Percentiles rank a stretch among this genome's conserved stretches.
These are phyloP conservation scores for Monosporozyma unispora DNA, from an alignment of 805 yeast genomes.

Conservation along the genomic window DNA sequence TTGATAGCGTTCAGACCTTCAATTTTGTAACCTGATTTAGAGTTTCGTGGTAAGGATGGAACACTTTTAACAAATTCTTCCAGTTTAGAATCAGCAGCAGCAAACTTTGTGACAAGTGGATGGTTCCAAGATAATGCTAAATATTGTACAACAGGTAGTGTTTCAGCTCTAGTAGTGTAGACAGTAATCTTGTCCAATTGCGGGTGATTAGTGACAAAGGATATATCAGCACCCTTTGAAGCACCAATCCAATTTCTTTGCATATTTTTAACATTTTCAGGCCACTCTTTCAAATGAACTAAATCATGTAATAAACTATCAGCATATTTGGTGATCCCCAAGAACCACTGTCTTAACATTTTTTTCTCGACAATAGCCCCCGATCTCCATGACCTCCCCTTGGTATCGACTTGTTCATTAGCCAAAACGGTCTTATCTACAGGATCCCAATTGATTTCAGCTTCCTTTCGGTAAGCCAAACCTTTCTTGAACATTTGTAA, in stretches of 20 bases:
- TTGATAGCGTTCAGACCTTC: conserved; percentile 37
- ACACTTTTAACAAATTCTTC: conserved; percentile 36
- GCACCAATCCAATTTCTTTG: conserved; percentile 92
- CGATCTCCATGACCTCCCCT: conserved; percentile 93
- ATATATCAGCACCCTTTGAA: conserved; percentile 68
- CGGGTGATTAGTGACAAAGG: conserved; percentile 34
- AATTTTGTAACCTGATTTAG: conserved; percentile 55
- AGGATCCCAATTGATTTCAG: conserved; percentile 97
- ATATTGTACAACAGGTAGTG: conserved; percentile 74
- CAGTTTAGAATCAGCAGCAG: conserved; percentile 35
- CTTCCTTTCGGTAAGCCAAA: conserved; percentile 74
- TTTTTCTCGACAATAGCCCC: conserved; percentile 89
- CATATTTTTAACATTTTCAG: conserved; percentile 79
- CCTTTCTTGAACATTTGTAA: conserved; percentile 64
- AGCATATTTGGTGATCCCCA: conserved; percentile 81
- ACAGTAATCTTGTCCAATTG: conserved; percentile 34
- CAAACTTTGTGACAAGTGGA: conserved; percentile 40
- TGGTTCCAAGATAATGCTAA: conserved; percentile 71
- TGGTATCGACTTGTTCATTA: conserved; percentile 87
- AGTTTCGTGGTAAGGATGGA: conserved; percentile 34
- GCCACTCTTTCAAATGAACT: conserved; percentile 63
- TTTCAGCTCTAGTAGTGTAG: conserved; percentile 88
- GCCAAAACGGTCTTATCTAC: conserved; percentile 91
- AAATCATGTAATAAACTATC: conserved; percentile 58
- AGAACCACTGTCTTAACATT: conserved; percentile 83